Evolutionary conservation across 1,284 basidiomycete genomes (phyloP), one percentile per base, ranked within the genome.

Genomic region (Kwoniella shivajii): DNA sequence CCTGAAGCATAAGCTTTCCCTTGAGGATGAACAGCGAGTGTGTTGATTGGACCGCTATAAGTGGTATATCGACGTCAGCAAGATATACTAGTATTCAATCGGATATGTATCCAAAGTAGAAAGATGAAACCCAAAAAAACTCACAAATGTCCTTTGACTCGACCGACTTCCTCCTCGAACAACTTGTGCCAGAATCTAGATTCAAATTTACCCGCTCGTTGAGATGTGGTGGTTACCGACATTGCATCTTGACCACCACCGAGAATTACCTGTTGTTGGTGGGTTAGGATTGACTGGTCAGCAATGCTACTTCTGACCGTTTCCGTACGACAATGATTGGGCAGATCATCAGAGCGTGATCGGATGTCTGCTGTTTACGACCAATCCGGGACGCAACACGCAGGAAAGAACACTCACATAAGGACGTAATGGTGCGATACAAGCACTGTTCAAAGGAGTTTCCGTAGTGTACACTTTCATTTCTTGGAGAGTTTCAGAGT

Each of bases 211-310:
- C 95, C 96, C 76, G 96, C 91, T 55, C 95, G 86, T 34, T 87
- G 77, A 6, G 90, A 92, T 2, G 95, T 99, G 4, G 92, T 98
- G 14, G 96, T 98, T 55, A 99, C 95, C 71, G 83, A 88, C 93
- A 95, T 97, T 9, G 95, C 95, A 74, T 98, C 95, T 79, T 98
- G 95, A 54, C 95, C 95, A 78, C 95, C 95, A 51, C 96, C 96
- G 38, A 97, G 82, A 31, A 96, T 84, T 47, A 95, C 81, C 88
- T 91, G 62, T 10, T 38, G 34, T 14, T 4, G 18, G 20, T 31
- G 27, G 7, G 34, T 6, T 14, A 6, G 18, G 27, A 46, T 44
- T 27, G 42, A 5, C 16, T 42, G 11, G 14, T 14, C 39, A 42
- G 39, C 39, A 5, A 26, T 26, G 27, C 4, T 33, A n/a, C 22